Evolutionary conservation across 306 rosid species (phyloP).

Genomic region (Quercus rubra): DNA sequence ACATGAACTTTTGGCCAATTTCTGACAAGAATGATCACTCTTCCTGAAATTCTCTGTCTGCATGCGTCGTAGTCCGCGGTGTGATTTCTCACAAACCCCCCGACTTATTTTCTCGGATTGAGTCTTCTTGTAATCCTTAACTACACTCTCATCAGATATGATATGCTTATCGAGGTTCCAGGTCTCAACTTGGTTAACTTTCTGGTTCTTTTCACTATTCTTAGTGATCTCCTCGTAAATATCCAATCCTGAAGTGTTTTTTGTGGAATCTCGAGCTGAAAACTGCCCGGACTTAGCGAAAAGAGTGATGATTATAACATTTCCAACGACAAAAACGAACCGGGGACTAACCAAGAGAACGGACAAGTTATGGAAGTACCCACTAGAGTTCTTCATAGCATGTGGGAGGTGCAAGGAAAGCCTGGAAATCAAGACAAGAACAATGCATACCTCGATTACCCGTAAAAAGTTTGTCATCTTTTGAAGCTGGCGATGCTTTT

Average conservation of each 20-base stretch:
- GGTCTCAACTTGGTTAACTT: not conserved
- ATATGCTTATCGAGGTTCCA: not conserved
- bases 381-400: constrained; percentile 57
- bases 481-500: constrained; percentile 42
- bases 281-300: constrained; percentile 63
- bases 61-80: constrained; percentile 31
- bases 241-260: constrained; percentile 24
- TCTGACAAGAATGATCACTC: constrained; percentile 2
- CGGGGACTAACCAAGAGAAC: constrained; percentile 47
- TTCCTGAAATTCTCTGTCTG: constrained; percentile 50
- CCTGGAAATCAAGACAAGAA: constrained; percentile 57
- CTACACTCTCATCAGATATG: not conserved
- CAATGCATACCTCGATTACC: constrained; percentile 49
- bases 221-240: constrained; percentile 51
- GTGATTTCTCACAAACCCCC: constrained; percentile 24
- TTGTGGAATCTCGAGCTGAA: constrained; percentile 25
- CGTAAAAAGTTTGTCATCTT: constrained; percentile 52
- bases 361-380: constrained; percentile 46
- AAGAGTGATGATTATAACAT: constrained; percentile 62
- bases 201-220: constrained; percentile 32
- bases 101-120: constrained; percentile 31
- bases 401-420: constrained; percentile 47
- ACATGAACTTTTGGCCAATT: constrained; percentile 2
- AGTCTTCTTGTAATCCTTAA: constrained; percentile 46
- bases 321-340: constrained; percentile 73